Evolutionary conservation across 164 flowering plant genomes (phyloP).

Genomic region (Stephania cephalantha): DNA sequence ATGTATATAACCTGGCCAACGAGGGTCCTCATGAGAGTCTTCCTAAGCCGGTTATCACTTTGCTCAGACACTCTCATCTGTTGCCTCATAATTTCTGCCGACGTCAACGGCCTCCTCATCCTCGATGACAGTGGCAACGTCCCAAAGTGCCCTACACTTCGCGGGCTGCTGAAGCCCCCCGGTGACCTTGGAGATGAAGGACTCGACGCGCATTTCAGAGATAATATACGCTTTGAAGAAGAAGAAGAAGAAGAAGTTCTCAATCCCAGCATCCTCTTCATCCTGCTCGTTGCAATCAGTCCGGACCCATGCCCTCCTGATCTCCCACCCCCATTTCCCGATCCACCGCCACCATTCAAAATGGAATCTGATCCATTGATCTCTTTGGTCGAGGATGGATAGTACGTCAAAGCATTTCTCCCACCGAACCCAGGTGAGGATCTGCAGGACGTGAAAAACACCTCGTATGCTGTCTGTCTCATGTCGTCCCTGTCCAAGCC

Average conservation of each 20-base stretch:
- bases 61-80: conserved; percentile 15
- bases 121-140: not conserved
- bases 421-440: conserved; percentile 9
- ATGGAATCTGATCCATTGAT: not conserved
- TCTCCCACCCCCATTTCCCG: too few species aligned
- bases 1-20: conserved; percentile 4
- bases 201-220: too few species aligned
- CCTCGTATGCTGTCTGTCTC: conserved; percentile 7
- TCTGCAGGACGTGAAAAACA: conserved; percentile 8
- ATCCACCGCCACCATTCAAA: not conserved
- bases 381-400: not conserved
- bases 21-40: conserved; percentile 18
- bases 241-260: not conserved
- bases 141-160: not conserved
- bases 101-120: conserved; percentile 6
- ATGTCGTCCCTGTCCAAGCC: conserved; percentile 8
- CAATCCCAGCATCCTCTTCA: conserved; percentile 4
- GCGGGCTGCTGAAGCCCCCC: too few species aligned
- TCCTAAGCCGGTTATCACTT: conserved; percentile 14
- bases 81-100: conserved; percentile 9
- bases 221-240: too few species aligned
- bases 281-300: conserved; percentile 1
- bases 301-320: not conserved
- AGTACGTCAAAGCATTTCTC: conserved; percentile 2
- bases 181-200: too few species aligned